Evolutionary conservation across 441 rosid species (phyloP), one percentile per base, ranked within the genome.

Genomic region (Populus hybrid): DNA sequence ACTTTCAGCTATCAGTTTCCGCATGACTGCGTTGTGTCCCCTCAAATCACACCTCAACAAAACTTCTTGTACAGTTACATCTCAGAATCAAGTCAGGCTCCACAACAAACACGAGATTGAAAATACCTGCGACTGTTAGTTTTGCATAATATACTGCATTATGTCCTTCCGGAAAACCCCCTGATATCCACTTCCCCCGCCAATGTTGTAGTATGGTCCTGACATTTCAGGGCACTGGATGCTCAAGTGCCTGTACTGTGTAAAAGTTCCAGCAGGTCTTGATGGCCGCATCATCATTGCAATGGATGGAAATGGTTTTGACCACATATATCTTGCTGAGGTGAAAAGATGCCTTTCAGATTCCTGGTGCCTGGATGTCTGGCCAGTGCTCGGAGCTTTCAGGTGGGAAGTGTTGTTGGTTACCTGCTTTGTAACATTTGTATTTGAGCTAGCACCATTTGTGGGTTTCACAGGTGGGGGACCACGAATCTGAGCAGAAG

Each of bases 401-500:
- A 69, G 76, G 32, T 85, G 86, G 46, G 91, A 67, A 57, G 83
- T 46, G 74, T 81, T 82, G 11, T 73, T 50, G 57, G 57, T 64
- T 38, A 66, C 69, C 80, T 84, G 91, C 81, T 86, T 88, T 36
- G 86, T 79, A 77, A 77, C 81, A 81, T 78, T 88, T 69, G 72
- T 78, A 70, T 73, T 82, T 3, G 88, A 73, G 68, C 75, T 80
- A 30, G 80, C 24, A 69, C 75, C 72, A 63, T 68, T 76, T 18
- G 84, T 81, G 50, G 83, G 75, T 67, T 79, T 83, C 65, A 66
- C 81, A 1, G 84, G 78, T 14, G 82, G 69, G 64, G 83, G 66
- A 66, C 78, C 81, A 59, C 95, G 93, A 70, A 95, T 94, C 81
- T 90, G 90, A 71, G 99, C 98, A 18, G 97, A 88, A 16, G 98